These are phyloP conservation scores for Anthracocystis walkeri DNA, from an alignment of 1,284 basidiomycete species.

Conservation along the genomic window DNA sequence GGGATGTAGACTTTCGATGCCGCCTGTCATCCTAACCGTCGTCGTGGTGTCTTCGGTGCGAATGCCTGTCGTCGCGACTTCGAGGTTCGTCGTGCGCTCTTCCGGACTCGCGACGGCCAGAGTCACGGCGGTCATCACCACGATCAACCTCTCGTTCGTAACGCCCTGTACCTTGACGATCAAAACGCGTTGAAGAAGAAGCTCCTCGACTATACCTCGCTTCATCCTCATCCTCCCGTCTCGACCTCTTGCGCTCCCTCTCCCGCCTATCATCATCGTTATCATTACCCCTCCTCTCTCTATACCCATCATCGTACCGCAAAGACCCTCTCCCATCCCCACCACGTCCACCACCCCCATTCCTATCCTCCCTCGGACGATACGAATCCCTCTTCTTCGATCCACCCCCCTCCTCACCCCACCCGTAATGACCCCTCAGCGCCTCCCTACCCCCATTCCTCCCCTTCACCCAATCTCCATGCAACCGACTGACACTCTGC, in stretches of 20 bases:
- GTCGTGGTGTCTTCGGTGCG: slow-evolving; percentile 12
- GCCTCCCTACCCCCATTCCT: slow-evolving; percentile 57
- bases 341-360: slow-evolving; percentile 2
- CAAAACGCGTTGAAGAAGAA: background rate
- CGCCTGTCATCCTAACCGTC: slow-evolving; percentile 13
- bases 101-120: slow-evolving; percentile 5
- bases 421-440: slow-evolving; percentile 51
- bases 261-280: slow-evolving; percentile 6
- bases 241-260: slow-evolving; percentile 17
- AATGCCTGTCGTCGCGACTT: slow-evolving; percentile 14
- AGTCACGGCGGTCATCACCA: background rate
- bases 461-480: slow-evolving; percentile 71
- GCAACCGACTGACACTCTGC: slow-evolving; percentile 78
- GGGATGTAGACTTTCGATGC: slow-evolving; percentile 19
- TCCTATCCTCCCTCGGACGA: slow-evolving; percentile 7
- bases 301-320: slow-evolving; percentile 41
- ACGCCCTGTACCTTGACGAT: background rate
- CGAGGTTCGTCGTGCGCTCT: slow-evolving; percentile 1
- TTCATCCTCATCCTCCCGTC: slow-evolving; percentile 8
- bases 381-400: slow-evolving; percentile 15
- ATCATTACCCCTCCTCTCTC: background rate
- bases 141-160: background rate
- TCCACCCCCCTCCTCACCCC: background rate
- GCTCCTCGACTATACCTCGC: slow-evolving; percentile 1
- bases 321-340: slow-evolving; percentile 35